Evolutionary conservation across 345 rosid species (phyloP).

Genomic region (Anastatica hierochuntica): DNA sequence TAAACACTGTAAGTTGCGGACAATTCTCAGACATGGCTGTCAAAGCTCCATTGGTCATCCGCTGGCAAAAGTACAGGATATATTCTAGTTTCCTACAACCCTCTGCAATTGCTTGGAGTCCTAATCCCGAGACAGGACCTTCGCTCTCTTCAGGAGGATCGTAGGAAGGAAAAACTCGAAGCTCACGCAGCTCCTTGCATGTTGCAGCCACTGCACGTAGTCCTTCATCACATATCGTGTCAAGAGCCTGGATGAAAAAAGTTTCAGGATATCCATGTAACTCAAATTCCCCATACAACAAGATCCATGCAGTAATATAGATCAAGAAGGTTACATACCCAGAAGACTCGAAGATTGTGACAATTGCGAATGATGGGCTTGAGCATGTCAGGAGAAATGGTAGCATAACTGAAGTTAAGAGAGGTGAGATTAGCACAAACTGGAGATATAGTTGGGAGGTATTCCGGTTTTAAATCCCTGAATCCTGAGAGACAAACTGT

Average conservation of each 20-base stretch:
- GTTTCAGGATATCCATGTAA: slow-evolving; percentile 12
- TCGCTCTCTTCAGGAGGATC: slow-evolving; percentile 58
- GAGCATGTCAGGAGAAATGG: slow-evolving; percentile 59
- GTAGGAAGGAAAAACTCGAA: slow-evolving; percentile 79
- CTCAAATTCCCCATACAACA: no score
- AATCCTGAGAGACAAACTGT: slow-evolving; percentile 75
- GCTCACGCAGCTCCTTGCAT: slow-evolving; percentile 75
- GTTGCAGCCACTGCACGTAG: slow-evolving; percentile 69
- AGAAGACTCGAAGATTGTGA: slow-evolving; percentile 63
- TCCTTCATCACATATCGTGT: slow-evolving; percentile 79
- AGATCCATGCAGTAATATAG: neutral
- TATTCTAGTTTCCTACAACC: slow-evolving; percentile 76
- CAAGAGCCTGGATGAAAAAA: slow-evolving; percentile 59
- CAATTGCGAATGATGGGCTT: slow-evolving; percentile 63
- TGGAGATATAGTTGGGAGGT: slow-evolving; percentile 59
- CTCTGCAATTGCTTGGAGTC: slow-evolving; percentile 74
- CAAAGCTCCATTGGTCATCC: slow-evolving; percentile 90
- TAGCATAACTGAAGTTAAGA: slow-evolving; percentile 84
- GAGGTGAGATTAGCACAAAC: slow-evolving; percentile 76
- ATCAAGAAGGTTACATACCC: slow-evolving; percentile 43
- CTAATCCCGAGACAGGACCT: slow-evolving; percentile 73
- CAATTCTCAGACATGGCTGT: slow-evolving; percentile 79
- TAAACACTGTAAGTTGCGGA: slow-evolving; percentile 65
- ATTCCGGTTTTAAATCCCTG: slow-evolving; percentile 51
- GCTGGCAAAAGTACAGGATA: slow-evolving; percentile 75